Evolutionary conservation across 805 yeast genomes (phyloP), one percentile per base, ranked within the genome.

Genomic region (Candida dajiaensis): DNA sequence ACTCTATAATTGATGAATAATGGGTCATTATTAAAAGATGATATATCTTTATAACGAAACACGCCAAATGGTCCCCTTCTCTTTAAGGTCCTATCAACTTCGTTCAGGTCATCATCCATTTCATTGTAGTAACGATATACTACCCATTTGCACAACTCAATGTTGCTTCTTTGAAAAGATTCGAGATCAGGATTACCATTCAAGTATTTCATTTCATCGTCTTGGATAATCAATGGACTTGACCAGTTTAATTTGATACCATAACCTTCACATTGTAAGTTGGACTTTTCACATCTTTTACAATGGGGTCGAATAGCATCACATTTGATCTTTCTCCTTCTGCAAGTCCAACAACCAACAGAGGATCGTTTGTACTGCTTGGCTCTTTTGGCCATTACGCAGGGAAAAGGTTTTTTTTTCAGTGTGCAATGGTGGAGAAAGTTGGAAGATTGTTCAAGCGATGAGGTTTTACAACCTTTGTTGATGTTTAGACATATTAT

Each of bases 261-360:
- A 59, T 88, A 89, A 1, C 96, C 97, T 35, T 83, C 89, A 58
- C 97, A 89, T 2, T 69, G 65, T 36, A 85, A 58, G 2, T 81
- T 80, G 0, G 89, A 75, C 56, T 78, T 80, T 21, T 66, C 64
- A 63, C 97, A 89, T 49, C 85, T 72, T 12, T 65, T 58, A 66
- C 97, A 89, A 8, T 64, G 58, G 0, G 97, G 97, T 52, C 76
- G 74, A 20, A 69, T 67, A 36, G 83, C 71, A 62, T 89, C 96
- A 64, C 96, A 89, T 46, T 85, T 81, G 40, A 89, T 81, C 60
- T 88, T 85, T 39, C 96, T 63, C n/a, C 83, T 66, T 39, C 96
- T 72, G 59, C 97, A 89, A 0, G 96, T 86, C 78, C 89, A 88
- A 60, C 97, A 89, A 0, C 96, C 97, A 1, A 84, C 80, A 55